Conservation (phyloP, 148 eudicot species). For the Drosera capensis region DNA sequence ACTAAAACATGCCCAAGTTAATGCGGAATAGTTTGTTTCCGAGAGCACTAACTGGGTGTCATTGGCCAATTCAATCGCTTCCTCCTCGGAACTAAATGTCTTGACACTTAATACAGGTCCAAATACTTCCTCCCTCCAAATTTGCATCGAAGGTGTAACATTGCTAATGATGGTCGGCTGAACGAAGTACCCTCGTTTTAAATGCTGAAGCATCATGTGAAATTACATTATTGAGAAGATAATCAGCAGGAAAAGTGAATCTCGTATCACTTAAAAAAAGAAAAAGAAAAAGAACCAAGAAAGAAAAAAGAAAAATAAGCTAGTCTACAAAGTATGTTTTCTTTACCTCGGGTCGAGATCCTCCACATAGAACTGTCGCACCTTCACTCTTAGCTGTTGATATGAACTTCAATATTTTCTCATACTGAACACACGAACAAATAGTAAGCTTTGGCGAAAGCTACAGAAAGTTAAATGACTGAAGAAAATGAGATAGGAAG, state of each 20-base stretch:
- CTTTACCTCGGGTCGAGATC: constrained; percentile 75
- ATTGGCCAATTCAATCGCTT: constrained; percentile 94
- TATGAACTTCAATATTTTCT: constrained; percentile 64
- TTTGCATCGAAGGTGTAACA: constrained; percentile 87
- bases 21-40: not conserved
- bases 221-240: constrained; percentile 3
- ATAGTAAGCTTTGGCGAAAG: not conserved
- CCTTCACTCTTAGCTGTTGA: constrained; percentile 88
- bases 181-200: constrained; percentile 61
- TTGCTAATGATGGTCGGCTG: constrained; percentile 73
- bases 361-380: constrained; percentile 79
- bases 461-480: too few species aligned
- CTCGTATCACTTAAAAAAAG: not conserved
- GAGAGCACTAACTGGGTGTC: constrained; percentile 58
- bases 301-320: too few species aligned
- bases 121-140: constrained; percentile 97
- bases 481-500: too few species aligned
- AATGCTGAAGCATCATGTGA: constrained; percentile 34
- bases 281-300: too few species aligned
- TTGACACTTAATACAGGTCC: constrained; percentile 94
- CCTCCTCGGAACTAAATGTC: constrained; percentile 83
- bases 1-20: not conserved
- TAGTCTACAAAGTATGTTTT: too few species aligned
- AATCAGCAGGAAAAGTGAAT: not conserved
- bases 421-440: constrained; percentile 37